phyloP scores from a whole-genome alignment of 2,329 filamentous ascomycete species.

The Verticillium zaregamsianum region DNA sequence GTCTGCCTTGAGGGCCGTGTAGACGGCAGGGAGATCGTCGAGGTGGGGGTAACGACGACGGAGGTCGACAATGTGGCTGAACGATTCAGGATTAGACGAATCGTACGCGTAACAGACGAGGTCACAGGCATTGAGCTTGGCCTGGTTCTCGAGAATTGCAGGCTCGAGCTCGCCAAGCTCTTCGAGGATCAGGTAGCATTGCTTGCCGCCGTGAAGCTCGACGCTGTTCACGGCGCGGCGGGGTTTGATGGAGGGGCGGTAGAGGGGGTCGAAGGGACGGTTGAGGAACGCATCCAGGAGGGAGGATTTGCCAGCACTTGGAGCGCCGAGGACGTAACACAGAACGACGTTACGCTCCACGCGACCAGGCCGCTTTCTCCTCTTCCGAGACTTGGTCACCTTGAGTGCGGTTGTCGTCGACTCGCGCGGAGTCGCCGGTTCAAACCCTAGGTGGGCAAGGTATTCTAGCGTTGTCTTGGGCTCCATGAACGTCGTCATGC shows the following conservation, averaged over 20 bases:
- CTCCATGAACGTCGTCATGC: slow-evolving; percentile 97
- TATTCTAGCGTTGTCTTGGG: slow-evolving; percentile 95
- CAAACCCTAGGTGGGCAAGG: slow-evolving; percentile 92
- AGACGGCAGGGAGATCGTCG: slow-evolving; percentile 85
- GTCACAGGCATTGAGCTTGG: slow-evolving; percentile 88
- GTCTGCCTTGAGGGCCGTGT: slow-evolving; percentile 91
- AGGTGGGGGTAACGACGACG: slow-evolving; percentile 77
- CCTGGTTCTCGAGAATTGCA: slow-evolving; percentile 86
- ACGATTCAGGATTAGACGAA: slow-evolving; percentile 93
- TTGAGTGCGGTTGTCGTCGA: slow-evolving; percentile 82
- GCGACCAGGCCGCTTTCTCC: slow-evolving; percentile 72
- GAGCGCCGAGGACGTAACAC: slow-evolving; percentile 84
- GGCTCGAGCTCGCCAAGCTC: slow-evolving; percentile 95
- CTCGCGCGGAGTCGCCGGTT: slow-evolving; percentile 70
- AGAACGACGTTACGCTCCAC: slow-evolving; percentile 94
- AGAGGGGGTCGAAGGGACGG: slow-evolving; percentile 75
- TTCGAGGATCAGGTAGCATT: slow-evolving; percentile 93
- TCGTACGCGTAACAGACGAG: slow-evolving; percentile 95
- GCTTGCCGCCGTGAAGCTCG: slow-evolving; percentile 90
- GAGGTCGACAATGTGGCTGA: slow-evolving; percentile 82
- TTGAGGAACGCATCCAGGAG: slow-evolving; percentile 89
- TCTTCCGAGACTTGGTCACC: slow-evolving; percentile 86
- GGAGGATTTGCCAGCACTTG: slow-evolving; percentile 85
- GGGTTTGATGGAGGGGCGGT: slow-evolving; percentile 92
- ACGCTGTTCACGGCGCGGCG: slow-evolving; percentile 93